A percentile compares a stretch with the other conserved stretches of the same genome.
phyloP scores from a whole-genome alignment of 129 eudicot genomes.

The Erigeron canadensis region DNA sequence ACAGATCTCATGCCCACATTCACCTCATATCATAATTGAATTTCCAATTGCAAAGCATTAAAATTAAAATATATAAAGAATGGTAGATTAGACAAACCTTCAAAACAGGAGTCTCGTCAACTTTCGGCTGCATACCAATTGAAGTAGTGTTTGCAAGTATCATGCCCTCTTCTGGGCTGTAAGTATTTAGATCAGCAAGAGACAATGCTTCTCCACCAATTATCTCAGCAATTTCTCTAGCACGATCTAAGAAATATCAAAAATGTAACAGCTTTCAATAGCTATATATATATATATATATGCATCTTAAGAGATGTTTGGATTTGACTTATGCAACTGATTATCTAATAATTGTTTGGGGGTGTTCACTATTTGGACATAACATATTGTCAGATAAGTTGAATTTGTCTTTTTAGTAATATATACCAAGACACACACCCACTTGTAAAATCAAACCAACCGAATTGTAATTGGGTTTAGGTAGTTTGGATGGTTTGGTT shows the following conservation, averaged over 20 bases:
- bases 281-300: neutral
- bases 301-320: conserved; percentile 16
- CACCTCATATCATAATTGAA: conserved; percentile 7
- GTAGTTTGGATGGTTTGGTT: too few relatives aligned
- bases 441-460: too few relatives aligned
- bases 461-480: too few relatives aligned
- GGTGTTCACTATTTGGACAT: too few relatives aligned
- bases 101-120: conserved; percentile 78
- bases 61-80: neutral
- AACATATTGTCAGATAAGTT: too few relatives aligned
- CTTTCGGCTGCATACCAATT: conserved; percentile 92
- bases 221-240: conserved; percentile 66
- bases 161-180: conserved; percentile 76
- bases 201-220: conserved; percentile 84
- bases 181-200: conserved; percentile 60
- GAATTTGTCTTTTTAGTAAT: too few relatives aligned
- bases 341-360: neutral
- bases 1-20: neutral
- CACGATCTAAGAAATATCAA: conserved; percentile 53
- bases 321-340: conserved; percentile 1
- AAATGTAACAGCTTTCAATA: neutral
- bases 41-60: conserved; percentile 8
- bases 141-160: conserved; percentile 95
- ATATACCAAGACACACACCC: too few relatives aligned
- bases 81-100: conserved; percentile 52